Evolutionary conservation across 768 basidiomycete genomes (phyloP).

Genomic region (Mycena rebaudengoi): DNA sequence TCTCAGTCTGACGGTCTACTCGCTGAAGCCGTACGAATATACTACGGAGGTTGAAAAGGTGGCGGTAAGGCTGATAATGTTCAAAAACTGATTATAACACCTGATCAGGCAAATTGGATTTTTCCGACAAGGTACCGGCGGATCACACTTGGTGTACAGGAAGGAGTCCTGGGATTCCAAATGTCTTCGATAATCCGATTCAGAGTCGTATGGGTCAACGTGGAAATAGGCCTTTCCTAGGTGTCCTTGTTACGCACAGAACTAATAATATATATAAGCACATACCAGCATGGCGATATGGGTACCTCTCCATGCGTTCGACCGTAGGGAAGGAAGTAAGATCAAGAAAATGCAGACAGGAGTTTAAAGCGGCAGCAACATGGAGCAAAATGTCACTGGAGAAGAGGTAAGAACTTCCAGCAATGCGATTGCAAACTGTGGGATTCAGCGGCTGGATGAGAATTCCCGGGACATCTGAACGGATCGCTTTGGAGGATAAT

Average conservation of each 20-base stretch:
- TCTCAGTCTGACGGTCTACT: no score
- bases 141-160: slow-evolving; percentile 3
- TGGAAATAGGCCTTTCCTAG: slow-evolving; percentile 6
- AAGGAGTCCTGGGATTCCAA: background rate
- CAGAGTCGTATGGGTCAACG: background rate
- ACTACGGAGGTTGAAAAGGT: no score
- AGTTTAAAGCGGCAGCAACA: background rate
- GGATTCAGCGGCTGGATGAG: background rate
- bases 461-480: background rate
- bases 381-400: background rate
- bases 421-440: background rate
- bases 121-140: background rate
- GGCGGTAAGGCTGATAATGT: no score
- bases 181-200: background rate
- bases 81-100: no score
- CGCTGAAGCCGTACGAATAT: no score
- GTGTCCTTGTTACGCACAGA: no score
- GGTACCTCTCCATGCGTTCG: background rate
- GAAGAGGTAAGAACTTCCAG: background rate
- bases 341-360: background rate
- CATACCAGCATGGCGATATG: background rate
- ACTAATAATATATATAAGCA: background rate
- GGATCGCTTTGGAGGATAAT: background rate
- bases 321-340: background rate
- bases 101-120: no score